Evolutionary conservation across 192 early-diverging fungal species (phyloP), one percentile per base, ranked within the genome.

Genomic region (Coemansia sp.): DNA sequence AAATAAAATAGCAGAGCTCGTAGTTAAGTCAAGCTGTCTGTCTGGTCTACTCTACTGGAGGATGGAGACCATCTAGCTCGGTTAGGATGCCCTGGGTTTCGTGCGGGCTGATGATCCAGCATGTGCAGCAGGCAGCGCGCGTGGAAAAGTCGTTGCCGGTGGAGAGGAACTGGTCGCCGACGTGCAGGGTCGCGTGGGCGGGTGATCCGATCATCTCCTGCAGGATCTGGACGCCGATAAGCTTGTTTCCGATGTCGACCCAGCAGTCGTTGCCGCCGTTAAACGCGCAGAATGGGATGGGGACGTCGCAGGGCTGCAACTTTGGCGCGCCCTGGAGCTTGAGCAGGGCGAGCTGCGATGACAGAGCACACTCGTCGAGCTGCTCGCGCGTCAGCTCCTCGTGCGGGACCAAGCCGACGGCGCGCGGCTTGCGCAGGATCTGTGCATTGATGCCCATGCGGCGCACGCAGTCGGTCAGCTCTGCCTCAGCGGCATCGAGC

Each of bases 201-300:
- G 65, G 65, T 27, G 86, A 76, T 6, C 80, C 82, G 1, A 95
- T 76, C 48, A 83, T 82, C 4, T 83, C 65, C 65, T 87, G 89
- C 53, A 96, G 68, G 12, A 96, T 85, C 53, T 85, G 80, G 4
- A 96, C 94, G 61, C 92, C 94, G 56, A 96, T 93, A 11, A 95
- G 77, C 73, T 96, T 96, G 82, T 94, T 96, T 25, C 94, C 94
- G 60, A 96, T 90, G 52, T 96, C 94, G 7, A 96, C 88, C 90
- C 91, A 96, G 55, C 90, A 89, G 67, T 96, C 94, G 58, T 61
- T 83, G 22, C 94, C 94, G 54, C 94, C 94, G 71, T 94, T 94
- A 54, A 96, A 96, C 18, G 91, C 91, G 63, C 94, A 96, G 77
- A 93, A 96, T 2, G 94, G 94, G 9, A 96, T 81, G 0, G 84